phyloP scores from a whole-genome alignment of 257 asterid genomes.

The Petunia axillaris region DNA sequence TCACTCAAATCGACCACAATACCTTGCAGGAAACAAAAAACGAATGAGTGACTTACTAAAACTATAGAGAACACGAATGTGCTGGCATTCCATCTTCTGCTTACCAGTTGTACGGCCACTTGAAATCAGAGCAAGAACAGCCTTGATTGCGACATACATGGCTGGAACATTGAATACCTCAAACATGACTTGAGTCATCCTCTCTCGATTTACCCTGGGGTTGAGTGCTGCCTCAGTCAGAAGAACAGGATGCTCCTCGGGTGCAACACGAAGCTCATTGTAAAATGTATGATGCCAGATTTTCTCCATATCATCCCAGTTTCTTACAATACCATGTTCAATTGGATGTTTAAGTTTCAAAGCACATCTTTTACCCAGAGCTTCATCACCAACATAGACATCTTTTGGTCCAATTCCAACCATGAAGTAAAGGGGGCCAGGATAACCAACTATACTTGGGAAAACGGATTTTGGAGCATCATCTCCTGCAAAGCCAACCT shows the following conservation, averaged over 20 bases:
- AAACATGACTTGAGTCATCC: neutral
- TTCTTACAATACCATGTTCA: slow-evolving; percentile 13
- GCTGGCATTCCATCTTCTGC: neutral
- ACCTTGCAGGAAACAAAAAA: neutral
- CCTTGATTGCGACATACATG: slow-evolving; percentile 24
- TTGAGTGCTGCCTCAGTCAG: no score
- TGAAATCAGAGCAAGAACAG: slow-evolving; percentile 18
- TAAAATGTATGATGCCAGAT: no score
- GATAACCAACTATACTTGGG: slow-evolving; percentile 14
- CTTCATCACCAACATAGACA: slow-evolving; percentile 20
- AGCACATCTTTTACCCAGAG: slow-evolving; percentile 10
- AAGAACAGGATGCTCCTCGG: no score
- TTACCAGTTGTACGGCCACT: slow-evolving; percentile 20
- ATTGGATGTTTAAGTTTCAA: slow-evolving; percentile 12
- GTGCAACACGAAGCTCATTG: no score
- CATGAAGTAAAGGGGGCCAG: neutral
- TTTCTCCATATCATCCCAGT: slow-evolving; percentile 26
- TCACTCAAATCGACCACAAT: slow-evolving; percentile 6
- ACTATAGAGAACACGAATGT: neutral
- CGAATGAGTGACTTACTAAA: neutral
- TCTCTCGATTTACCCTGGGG: neutral
- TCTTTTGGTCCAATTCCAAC: slow-evolving; percentile 17
- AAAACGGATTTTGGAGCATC: slow-evolving; percentile 13
- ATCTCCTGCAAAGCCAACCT: slow-evolving; percentile 26
- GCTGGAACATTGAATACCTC: neutral